Conservation (phyloP, 805 yeast genomes). For the Starmerella geochares region DNA sequence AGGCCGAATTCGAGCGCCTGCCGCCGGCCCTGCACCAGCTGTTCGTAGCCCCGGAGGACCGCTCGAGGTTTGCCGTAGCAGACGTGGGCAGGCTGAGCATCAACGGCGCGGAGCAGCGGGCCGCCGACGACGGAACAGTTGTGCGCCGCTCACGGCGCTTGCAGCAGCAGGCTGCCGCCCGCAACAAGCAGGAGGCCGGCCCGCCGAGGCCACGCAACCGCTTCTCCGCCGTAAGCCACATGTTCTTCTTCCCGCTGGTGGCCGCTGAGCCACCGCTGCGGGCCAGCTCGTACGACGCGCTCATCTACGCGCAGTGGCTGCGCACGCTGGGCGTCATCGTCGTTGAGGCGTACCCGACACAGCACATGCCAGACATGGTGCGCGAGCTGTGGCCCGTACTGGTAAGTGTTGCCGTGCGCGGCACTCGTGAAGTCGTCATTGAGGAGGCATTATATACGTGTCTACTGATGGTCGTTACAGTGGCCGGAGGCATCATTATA, state of each 20-base stretch:
- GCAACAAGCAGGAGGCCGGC: not conserved
- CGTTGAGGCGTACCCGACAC: slow-evolving; percentile 48
- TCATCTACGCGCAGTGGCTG: slow-evolving; percentile 49
- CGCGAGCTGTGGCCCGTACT: slow-evolving; percentile 38
- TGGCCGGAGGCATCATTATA: slow-evolving; percentile 27
- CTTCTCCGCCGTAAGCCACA: slow-evolving; percentile 39
- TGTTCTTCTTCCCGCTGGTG: slow-evolving; percentile 47
- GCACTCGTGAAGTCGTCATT: slow-evolving; percentile 20
- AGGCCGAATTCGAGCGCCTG: slow-evolving; percentile 36
- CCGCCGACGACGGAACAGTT: too few species aligned
- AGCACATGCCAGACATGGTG: slow-evolving; percentile 47
- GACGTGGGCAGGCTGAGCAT: not conserved
- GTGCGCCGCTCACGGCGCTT: slow-evolving; percentile 8
- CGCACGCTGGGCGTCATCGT: slow-evolving; percentile 49
- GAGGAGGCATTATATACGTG: slow-evolving; percentile 31
- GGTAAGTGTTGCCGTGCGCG: slow-evolving; percentile 9
- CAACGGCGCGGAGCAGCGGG: too few species aligned
- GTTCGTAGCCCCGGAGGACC: slow-evolving; percentile 29
- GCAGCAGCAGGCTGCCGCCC: not conserved
- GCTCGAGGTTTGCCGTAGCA: slow-evolving; percentile 2
- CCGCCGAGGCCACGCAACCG: slow-evolving; percentile 22
- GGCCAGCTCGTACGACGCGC: slow-evolving; percentile 21
- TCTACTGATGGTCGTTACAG: slow-evolving; percentile 29
- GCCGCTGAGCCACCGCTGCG: slow-evolving; percentile 24
- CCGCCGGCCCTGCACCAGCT: slow-evolving; percentile 41